Base-by-base conservation (phyloP, 2,329 filamentous ascomycete species). In the Exophiala calicioides region DNA sequence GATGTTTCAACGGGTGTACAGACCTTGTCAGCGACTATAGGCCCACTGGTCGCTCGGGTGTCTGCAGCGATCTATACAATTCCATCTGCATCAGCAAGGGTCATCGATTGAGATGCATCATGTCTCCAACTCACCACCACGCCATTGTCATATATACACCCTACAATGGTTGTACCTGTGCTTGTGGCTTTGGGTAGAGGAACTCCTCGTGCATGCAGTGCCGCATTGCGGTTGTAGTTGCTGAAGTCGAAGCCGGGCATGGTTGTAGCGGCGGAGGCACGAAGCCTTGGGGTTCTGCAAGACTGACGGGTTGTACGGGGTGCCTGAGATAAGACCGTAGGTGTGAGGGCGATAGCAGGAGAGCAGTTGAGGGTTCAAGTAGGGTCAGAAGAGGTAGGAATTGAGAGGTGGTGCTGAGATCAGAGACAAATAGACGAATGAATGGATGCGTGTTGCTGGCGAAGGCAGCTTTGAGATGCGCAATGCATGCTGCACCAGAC, bases 211-310 rank as follows among this genome's bases (percentile, higher is more conserved):
- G 91, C 89, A 70, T 97, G 91, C 60, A 98, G 83, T 57, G 91
- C 91, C 68, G 86, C 83, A 82, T 98, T 98, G 78, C 93, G 89
- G 81, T 95, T 95, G 82, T 97, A 93, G 80, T 98, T 98, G 71
- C 90, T 94, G 80, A 98, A 98, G 77, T 97, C 90, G 80, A 96
- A 95, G 75, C 90, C 90, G 63, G 88, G 85, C 93, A 98, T 98
- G 63, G 24, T 46, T 41, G 44, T n/a, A n/a, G n/a, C 42, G 39
- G 46, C 40, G 9, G 27, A 49, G 50, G 47, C 44, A 29, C 43
- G 35, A 31, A 34, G 46, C 53, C 46, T 32, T 37, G 8, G 26
- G n/a, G 15, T 21, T 9, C 9, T 32, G 33, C 3, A 15, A 9
- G 13, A 29, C 19, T 24, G 35, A 38, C 21, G 10, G 5, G 21